Percentiles rank a stretch among this genome's conserved stretches.
Conservation (phyloP, 2,329 filamentous ascomycete species). For the Dactylellina drechsleri region DNA sequence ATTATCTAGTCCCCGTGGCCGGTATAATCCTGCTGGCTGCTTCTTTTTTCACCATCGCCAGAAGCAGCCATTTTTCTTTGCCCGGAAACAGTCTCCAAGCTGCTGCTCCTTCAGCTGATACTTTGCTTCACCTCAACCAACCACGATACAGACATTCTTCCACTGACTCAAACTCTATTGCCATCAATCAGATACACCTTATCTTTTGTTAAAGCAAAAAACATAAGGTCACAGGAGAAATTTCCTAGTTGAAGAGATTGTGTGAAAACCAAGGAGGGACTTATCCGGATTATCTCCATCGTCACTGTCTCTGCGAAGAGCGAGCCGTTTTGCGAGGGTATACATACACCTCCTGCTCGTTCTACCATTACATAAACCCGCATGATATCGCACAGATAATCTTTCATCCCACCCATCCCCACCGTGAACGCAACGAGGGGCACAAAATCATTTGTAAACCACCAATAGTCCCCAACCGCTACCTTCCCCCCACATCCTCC, state of each 20-base stretch:
- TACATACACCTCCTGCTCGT: constrained; percentile 15
- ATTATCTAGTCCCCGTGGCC: neutral
- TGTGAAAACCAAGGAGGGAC: neutral
- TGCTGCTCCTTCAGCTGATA: constrained; percentile 1
- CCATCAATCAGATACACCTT: neutral
- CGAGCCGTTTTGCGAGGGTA: constrained; percentile 38
- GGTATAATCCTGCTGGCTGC: constrained; percentile 3
- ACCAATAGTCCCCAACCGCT: neutral
- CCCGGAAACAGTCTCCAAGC: constrained; percentile 18
- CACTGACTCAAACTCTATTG: constrained; percentile 37
- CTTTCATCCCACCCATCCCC: too few species aligned
- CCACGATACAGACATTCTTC: neutral
- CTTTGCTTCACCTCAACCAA: constrained; percentile 12
- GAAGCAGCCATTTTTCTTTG: constrained; percentile 37
- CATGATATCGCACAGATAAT: constrained; percentile 25
- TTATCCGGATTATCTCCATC: neutral
- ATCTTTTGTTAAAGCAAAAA: neutral
- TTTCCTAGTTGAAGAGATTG: neutral
- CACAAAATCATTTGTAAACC: neutral
- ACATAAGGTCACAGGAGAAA: constrained; percentile 26
- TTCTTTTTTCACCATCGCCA: constrained; percentile 22
- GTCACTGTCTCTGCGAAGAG: constrained; percentile 9
- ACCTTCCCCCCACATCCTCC: too few species aligned
- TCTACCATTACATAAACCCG: constrained; percentile 10
- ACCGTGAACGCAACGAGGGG: neutral